Conservation (phyloP, 306 rosid genomes). For the Corylus avellana region DNA sequence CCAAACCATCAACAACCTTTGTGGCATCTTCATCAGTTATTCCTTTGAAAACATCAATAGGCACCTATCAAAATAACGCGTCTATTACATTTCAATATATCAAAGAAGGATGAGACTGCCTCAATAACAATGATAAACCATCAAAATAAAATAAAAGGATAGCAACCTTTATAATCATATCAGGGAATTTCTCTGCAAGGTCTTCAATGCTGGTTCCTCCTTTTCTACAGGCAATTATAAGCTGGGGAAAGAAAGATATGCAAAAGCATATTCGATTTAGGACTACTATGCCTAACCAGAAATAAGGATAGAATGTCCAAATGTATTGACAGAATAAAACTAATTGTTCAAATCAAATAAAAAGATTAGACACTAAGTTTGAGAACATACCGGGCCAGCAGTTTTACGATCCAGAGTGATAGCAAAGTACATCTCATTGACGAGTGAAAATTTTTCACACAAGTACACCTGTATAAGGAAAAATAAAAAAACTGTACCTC, state of each 20-base stretch:
- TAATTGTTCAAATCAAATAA: conserved; percentile 10
- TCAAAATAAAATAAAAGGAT: conserved; percentile 24
- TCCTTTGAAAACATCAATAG: conserved; percentile 90
- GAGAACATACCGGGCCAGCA: conserved; percentile 90
- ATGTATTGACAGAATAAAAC: conserved; percentile 6
- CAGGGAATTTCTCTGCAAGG: conserved; percentile 97
- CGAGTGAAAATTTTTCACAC: conserved; percentile 84
- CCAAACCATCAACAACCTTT: conserved; percentile 96
- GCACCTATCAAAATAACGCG: conserved; percentile 57
- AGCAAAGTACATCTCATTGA: conserved; percentile 98
- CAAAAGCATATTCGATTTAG: conserved; percentile 7
- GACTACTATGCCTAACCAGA: background rate
- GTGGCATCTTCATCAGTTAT: conserved; percentile 94
- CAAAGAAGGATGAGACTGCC: conserved; percentile 14
- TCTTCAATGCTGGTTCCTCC: conserved; percentile 99
- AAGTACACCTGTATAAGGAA: conserved; percentile 69
- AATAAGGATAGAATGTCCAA: background rate
- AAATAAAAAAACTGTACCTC: conserved; percentile 24
- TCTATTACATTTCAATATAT: conserved; percentile 25
- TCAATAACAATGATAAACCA: conserved; percentile 13
- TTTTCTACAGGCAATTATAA: conserved; percentile 91
- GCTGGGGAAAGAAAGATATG: conserved; percentile 42
- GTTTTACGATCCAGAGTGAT: conserved; percentile 88
- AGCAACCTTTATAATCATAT: conserved; percentile 82
- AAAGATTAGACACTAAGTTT: conserved; percentile 18